Evolutionary conservation across 2,329 filamentous ascomycete species (phyloP), one percentile per base, ranked within the genome.

Genomic region (Aspergillus terreus): DNA sequence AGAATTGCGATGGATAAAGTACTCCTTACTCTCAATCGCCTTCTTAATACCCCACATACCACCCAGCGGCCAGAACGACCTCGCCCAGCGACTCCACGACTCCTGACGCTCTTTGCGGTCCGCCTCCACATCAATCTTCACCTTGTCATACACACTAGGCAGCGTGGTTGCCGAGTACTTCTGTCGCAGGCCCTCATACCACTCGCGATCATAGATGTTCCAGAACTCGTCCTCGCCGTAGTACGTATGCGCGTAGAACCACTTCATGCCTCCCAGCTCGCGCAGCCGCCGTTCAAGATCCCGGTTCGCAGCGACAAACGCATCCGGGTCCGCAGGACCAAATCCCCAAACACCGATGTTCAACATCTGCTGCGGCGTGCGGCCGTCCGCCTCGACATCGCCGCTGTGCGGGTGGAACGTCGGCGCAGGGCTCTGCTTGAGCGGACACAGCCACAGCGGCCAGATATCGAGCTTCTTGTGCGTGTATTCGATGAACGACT

Each of bases 171-270:
- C 73, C 44, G 65, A 53, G 48, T 75, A 76, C 51, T 71, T 75
- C 36, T 58, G 56, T 7, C 73, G 61, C 56, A 76, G 46, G 2
- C 48, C 58, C 27, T 73, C 69, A 40, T 76, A 75, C 58, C 59
- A 60, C 2, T 61, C 52, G 40, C 65, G 66, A 47, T 76, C 67
- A 53, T 75, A 75, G 27, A 72, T 70, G 5, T 56, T 47, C 73
- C 73, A 76, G 56, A 76, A 76, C 49, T 76, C 73, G 3, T 71
- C 63, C 52, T 87, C 81, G 14, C 80, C 79, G 68, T 94, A 94
- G 73, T 91, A 95, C 0, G 88, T 87, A 63, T 92, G 87, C 2
- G 90, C 89, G 69, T 95, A 95, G 12, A 95, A 76, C 87, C 89
- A 94, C 74, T 95, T 95, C 75, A 87, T 82, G 2, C 90, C 90